Conservation (phyloP, 495 filamentous ascomycete species). For the Aspergillus ellipticus region DNA sequence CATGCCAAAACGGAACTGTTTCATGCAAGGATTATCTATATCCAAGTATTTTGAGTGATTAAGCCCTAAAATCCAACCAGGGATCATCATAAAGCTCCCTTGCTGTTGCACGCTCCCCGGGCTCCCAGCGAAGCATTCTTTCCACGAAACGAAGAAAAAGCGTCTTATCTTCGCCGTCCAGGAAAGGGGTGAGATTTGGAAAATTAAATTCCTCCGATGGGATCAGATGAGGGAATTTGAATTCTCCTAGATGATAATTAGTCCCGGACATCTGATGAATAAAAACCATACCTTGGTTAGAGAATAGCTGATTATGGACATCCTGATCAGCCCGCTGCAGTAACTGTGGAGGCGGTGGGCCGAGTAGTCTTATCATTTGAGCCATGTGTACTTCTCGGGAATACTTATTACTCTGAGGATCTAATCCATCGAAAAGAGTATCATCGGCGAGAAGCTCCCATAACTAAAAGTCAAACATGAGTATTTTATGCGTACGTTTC, state of each 20-base stretch:
- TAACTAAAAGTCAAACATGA: conserved; percentile 18
- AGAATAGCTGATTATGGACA: conserved; percentile 17
- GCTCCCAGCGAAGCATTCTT: conserved; percentile 31
- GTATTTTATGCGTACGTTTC: background rate
- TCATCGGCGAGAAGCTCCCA: conserved; percentile 29
- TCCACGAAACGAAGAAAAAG: conserved; percentile 27
- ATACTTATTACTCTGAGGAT: conserved; percentile 22
- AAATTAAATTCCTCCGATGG: conserved; percentile 19
- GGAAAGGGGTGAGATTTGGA: conserved; percentile 16
- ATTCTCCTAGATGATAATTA: conserved; percentile 17
- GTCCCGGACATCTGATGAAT: background rate
- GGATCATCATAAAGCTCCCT: conserved; percentile 25
- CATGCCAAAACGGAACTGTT: too few species aligned
- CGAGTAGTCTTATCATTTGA: conserved; percentile 37
- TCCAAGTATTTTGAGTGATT: too few species aligned
- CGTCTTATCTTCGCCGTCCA: conserved; percentile 26
- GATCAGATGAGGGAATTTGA: conserved; percentile 15
- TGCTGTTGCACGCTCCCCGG: conserved; percentile 28
- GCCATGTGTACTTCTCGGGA: conserved; percentile 26
- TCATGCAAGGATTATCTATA: too few species aligned
- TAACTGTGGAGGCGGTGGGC: conserved; percentile 8
- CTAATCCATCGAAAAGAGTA: conserved; percentile 24
- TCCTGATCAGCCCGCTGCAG: conserved; percentile 19
- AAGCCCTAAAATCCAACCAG: conserved; percentile 11
- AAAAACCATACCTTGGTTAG: conserved; percentile 17